Evolutionary conservation across 176 grass and related monocot genomes (phyloP), one percentile per base, ranked within the genome.

Genomic region (Hordeum marinum): DNA sequence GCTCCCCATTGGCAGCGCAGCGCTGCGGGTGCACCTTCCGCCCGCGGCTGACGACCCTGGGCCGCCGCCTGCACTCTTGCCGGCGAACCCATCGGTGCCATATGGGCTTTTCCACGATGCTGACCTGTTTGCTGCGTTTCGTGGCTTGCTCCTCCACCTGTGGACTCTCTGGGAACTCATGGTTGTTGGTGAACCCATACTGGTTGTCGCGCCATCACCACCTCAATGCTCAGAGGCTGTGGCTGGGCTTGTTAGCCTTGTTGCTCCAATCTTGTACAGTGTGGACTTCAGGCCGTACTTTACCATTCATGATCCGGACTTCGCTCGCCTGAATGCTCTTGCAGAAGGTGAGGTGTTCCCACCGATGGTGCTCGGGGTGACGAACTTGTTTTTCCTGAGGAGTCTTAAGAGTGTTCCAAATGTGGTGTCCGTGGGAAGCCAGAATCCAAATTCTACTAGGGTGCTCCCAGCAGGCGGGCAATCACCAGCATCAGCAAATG

Each of bases 91-190:
- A 0, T 84, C 93, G 1, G 87, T 95, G 5, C 95, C 95, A 5
- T 90, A 94, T 57, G 91, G 93, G 35, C 88, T 99, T 52, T 99
- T 99, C 84, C 96, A 95, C 79, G 91, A 94, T 4, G 90, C 96
- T 0, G 96, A 99, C 77, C 77, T 99, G n/a, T 99, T 99, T 86
- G 84, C 82, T 0, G 83, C 87, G 1, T 99, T 99, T 85, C 96
- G 93, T 0, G 86, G 93, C 18, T 72, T 99, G 26, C 91, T 99
- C 37, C 91, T 99, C 32, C 90, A 95, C 82, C 83, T 99, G 5
- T 99, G 96, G 96, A 95, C 91, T 40, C 89, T 99, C 29, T 99
- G 96, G 96, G 96, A 99, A 81, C 77, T 99, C 58, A 94, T 99
- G 89, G 72, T 99, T 31, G 77, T 94, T 9, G 96, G 93, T 2